Evolutionary conservation across 345 rosid genomes (phyloP).

Genomic region (Microcos paniculata): DNA sequence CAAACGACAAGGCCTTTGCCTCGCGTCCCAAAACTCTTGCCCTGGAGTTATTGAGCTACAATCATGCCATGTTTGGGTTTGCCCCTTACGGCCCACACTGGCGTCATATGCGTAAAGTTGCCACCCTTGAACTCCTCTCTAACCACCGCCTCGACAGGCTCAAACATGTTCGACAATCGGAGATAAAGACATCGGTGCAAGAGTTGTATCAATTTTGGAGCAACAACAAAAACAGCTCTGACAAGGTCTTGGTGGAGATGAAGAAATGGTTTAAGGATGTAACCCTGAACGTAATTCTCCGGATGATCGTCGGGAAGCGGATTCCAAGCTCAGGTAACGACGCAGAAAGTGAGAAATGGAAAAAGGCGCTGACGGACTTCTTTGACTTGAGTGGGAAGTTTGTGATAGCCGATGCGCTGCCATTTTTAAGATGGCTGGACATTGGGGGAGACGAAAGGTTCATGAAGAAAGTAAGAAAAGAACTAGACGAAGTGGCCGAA

Average conservation of each 20-base stretch:
- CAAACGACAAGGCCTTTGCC: slow-evolving; percentile 57
- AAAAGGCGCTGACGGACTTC: slow-evolving; percentile 35
- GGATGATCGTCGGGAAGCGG: slow-evolving; percentile 50
- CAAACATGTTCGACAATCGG: slow-evolving; percentile 29
- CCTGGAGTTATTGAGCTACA: slow-evolving; percentile 57
- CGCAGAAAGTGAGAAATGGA: slow-evolving; percentile 33
- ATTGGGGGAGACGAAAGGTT: slow-evolving; percentile 47
- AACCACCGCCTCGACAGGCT: slow-evolving; percentile 51
- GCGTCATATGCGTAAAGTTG: slow-evolving; percentile 65
- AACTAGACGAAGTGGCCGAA: slow-evolving; percentile 34
- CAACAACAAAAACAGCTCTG: slow-evolving; percentile 12
- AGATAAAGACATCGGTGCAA: slow-evolving; percentile 12
- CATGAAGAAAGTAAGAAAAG: slow-evolving; percentile 57
- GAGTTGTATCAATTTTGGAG: slow-evolving; percentile 34
- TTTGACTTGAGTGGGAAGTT: slow-evolving; percentile 45
- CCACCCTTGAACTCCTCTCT: slow-evolving; percentile 56
- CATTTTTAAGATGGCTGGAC: slow-evolving; percentile 54
- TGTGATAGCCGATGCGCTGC: slow-evolving; percentile 53
- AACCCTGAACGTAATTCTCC: slow-evolving; percentile 36
- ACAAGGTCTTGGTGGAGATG: slow-evolving; percentile 38
- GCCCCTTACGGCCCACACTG: slow-evolving; percentile 58
- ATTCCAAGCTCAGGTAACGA: background rate
- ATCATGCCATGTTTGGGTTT: slow-evolving; percentile 57
- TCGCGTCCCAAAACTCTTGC: slow-evolving; percentile 54
- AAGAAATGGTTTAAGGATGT: slow-evolving; percentile 43